Conservation (phyloP, 129 eudicot genomes). For the Erigeron canadensis region DNA sequence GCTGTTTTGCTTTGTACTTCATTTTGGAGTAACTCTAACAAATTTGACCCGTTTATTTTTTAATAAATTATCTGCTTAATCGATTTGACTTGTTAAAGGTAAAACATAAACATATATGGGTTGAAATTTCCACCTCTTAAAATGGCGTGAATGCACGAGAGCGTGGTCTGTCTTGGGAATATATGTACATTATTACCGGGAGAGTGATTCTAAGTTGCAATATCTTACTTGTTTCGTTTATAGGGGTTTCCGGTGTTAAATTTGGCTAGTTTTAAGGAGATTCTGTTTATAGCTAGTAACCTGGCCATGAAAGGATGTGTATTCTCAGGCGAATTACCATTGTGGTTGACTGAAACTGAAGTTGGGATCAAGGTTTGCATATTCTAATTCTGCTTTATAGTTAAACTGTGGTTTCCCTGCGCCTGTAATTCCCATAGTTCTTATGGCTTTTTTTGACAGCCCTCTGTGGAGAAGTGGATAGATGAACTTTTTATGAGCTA, state of each 20-base stretch:
- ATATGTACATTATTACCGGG: background rate
- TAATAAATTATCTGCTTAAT: no score
- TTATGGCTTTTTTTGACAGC: conserved; percentile 31
- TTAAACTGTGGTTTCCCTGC: background rate
- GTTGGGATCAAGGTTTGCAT: conserved; percentile 47
- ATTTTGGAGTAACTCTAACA: no score
- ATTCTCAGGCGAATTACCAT: conserved; percentile 79
- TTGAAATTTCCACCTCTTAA: no score
- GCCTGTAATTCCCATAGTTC: background rate
- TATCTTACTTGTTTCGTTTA: background rate
- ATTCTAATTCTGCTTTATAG: background rate
- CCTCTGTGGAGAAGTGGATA: conserved; percentile 45
- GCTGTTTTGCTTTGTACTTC: no score
- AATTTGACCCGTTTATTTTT: no score
- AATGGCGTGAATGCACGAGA: no score
- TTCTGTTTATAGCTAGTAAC: conserved; percentile 48
- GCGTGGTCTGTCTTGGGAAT: no score
- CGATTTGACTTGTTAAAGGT: no score
- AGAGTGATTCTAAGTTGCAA: background rate
- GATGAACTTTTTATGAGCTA: conserved; percentile 72
- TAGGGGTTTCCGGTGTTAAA: conserved; percentile 78
- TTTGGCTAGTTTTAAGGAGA: conserved; percentile 57
- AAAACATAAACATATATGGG: no score
- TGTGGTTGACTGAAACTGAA: conserved; percentile 59
- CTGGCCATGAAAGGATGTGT: conserved; percentile 79